Evolutionary conservation across 805 yeast species (phyloP), one percentile per base, ranked within the genome.

Genomic region (Clavispora fructus): DNA sequence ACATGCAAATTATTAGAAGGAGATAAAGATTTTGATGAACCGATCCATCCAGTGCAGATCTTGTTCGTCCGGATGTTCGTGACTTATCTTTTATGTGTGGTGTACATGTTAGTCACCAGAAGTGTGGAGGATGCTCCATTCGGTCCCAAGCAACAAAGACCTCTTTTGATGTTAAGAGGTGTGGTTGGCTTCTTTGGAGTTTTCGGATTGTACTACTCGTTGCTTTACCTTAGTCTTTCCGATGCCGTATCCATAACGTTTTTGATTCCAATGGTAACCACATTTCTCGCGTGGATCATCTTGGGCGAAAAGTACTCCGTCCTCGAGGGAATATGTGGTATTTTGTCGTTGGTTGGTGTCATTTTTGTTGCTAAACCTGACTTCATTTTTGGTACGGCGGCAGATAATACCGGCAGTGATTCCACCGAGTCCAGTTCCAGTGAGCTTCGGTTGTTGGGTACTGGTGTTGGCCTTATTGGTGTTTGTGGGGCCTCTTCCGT

Each of bases 221-320:
- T 90, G 52, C 74, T 80, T 66, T 87, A 85, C 56, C 70, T 90
- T 40, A 78, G 87, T 42, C 75, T 90, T 6, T 82, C 91, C 10
- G 97, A 90, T 58, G 87, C 95, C 0, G 83, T 87, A 1, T 83
- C 86, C 13, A 83, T 90, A 42, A 80, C 92, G 2, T 90, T 90
- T 54, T 63, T 90, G 56, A 72, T 82, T 0, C 97, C 97, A 0
- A 74, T 86, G 45, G 76, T 85, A 14, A 85, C 96, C 0, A 86
- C 89, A 0, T 63, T 88, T 19, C 63, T 84, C 45, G 95, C 96
- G 0, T 82, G 83, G 75, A 49, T 79, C 2, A 59, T 85, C 3
- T 65, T 90, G 28, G 74, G 78, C 38, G 97, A 90, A 58, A 63
- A 74, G 8, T 85, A 85, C 62, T 78, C 88, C 5, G 52, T 73